phyloP scores from a whole-genome alignment of 2,329 filamentous ascomycete species.

The Arthrobotrys pseudoclavata region DNA sequence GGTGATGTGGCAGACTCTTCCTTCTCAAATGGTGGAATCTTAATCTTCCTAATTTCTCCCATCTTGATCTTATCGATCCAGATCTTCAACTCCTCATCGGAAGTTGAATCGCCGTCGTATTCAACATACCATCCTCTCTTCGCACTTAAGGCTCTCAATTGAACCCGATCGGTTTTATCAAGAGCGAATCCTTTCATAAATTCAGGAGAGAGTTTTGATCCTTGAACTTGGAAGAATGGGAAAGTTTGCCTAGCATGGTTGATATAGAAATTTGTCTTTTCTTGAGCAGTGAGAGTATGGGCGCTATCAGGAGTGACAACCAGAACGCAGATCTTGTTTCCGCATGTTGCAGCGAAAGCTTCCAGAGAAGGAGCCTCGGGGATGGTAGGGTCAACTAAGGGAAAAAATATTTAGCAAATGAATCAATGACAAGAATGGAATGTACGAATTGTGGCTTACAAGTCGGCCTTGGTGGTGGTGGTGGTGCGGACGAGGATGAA shows the following conservation, averaged over 20 bases:
- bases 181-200: constrained; percentile 77
- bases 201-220: constrained; percentile 70
- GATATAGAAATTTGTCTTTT: constrained; percentile 75
- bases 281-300: constrained; percentile 77
- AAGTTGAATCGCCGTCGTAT: constrained; percentile 74
- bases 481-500: constrained; percentile 52
- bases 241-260: constrained; percentile 71
- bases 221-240: constrained; percentile 83
- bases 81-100: constrained; percentile 76
- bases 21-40: constrained; percentile 71
- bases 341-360: constrained; percentile 73
- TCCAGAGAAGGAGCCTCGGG: constrained; percentile 77
- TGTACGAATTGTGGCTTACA: constrained; percentile 61
- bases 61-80: constrained; percentile 95
- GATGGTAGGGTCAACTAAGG: constrained; percentile 72
- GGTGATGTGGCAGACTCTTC: constrained; percentile 63
- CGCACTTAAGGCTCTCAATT: constrained; percentile 80
- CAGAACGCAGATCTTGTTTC: constrained; percentile 74
- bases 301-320: constrained; percentile 33
- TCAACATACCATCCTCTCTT: constrained; percentile 88
- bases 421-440: constrained; percentile 2
- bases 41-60: constrained; percentile 85
- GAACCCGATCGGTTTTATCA: constrained; percentile 71
- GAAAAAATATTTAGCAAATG: constrained; percentile 55
- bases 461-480: constrained; percentile 67